phyloP scores from a whole-genome alignment of 2,329 filamentous ascomycete genomes.

The Aspergillus sojae region DNA sequence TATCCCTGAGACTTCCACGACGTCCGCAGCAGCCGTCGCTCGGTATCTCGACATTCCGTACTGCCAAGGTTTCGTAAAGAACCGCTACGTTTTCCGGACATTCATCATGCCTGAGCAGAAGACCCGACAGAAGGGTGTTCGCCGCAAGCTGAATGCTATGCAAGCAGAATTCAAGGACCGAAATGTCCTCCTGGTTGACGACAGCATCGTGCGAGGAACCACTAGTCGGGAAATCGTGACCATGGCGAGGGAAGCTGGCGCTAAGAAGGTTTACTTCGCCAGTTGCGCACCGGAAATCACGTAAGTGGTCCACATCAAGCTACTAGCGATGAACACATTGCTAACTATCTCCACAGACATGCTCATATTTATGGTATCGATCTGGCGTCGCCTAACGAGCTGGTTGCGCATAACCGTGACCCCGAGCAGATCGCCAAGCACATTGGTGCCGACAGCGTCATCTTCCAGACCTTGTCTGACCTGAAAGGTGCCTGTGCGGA shows the following conservation, averaged over 20 bases:
- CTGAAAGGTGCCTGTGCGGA: conserved; percentile 78
- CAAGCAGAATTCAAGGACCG: conserved; percentile 79
- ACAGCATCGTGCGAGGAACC: conserved; percentile 85
- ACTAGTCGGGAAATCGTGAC: conserved; percentile 76
- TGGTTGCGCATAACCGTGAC: conserved; percentile 71
- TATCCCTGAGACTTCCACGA: conserved; percentile 81
- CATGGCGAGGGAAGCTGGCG: conserved; percentile 84
- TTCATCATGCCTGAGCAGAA: conserved; percentile 86
- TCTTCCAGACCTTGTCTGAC: conserved; percentile 76
- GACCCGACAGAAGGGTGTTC: conserved; percentile 79
- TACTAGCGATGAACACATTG: not conserved
- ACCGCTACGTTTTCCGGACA: conserved; percentile 84
- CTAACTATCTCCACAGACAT: conserved; percentile 48
- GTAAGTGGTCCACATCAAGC: conserved; percentile 28
- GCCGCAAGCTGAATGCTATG: conserved; percentile 87
- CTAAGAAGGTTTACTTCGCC: conserved; percentile 79
- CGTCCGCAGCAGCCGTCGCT: conserved; percentile 76
- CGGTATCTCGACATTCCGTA: conserved; percentile 74
- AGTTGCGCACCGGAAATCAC: conserved; percentile 81
- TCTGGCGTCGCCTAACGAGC: conserved; percentile 69
- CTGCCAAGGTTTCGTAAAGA: conserved; percentile 83
- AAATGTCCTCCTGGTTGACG: conserved; percentile 82
- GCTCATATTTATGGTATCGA: conserved; percentile 87
- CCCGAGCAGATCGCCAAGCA: conserved; percentile 63
- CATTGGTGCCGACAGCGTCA: conserved; percentile 75